These are phyloP conservation scores for Solanum clarkiae DNA, from an alignment of 257 asterid genomes.

Conservation along the genomic window DNA sequence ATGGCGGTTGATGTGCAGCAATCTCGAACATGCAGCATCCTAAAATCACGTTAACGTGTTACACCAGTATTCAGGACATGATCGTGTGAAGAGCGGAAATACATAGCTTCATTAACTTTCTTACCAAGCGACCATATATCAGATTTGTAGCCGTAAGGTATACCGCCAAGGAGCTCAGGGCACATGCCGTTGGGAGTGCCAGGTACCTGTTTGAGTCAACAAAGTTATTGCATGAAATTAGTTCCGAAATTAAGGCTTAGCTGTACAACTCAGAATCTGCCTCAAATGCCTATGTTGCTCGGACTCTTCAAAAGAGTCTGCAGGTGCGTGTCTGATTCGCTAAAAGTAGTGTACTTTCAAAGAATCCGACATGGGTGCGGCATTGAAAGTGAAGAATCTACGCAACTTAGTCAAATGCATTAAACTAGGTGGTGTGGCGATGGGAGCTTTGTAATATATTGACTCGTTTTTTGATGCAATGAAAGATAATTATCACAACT, in stretches of 20 bases:
- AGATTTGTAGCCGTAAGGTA: constrained; percentile 91
- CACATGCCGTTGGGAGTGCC: constrained; percentile 83
- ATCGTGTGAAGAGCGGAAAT: neutral
- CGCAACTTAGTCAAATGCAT: neutral
- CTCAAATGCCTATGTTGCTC: neutral
- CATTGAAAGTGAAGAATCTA: no score
- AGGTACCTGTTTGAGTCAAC: constrained; percentile 36
- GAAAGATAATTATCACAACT: neutral
- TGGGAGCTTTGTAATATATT: neutral
- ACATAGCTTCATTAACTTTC: neutral
- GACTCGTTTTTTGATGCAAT: neutral
- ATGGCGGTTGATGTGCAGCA: constrained; percentile 83
- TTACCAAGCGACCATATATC: constrained; percentile 96
- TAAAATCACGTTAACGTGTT: constrained; percentile 2
- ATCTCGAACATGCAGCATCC: constrained; percentile 98
- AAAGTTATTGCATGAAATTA: neutral
- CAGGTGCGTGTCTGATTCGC: no score
- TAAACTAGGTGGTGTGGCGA: neutral
- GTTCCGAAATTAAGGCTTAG: neutral
- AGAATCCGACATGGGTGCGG: no score
- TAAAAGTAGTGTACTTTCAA: no score
- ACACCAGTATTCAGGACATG: neutral
- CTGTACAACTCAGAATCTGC: neutral
- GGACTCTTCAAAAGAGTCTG: no score
- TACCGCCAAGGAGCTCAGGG: constrained; percentile 84